Evolutionary conservation across 352 stramenopile species (phyloP), one percentile per base, ranked within the genome.

Genomic region (Stramenopiles sp.): DNA sequence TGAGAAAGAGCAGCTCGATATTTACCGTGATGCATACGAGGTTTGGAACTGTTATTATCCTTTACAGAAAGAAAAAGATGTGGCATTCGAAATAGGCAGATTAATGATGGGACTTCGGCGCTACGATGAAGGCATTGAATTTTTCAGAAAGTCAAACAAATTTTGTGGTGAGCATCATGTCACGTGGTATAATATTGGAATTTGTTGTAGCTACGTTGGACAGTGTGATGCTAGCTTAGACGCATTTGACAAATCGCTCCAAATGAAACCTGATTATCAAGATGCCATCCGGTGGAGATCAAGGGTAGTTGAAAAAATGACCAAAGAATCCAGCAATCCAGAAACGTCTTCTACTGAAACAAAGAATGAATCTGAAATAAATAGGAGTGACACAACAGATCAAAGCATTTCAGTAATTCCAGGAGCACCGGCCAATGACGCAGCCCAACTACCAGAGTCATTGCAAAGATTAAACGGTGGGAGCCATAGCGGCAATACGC

Each of bases 171-270:
- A 84, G n/a, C 83, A 85, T 39, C 82, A 85, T 67, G 83, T 85
- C 0, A 85, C 83, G 27, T 55, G 80, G n/a, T 83, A 85, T 67
- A 85, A 85, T 80, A 84, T 85, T 30, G 83, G 83, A 29, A 44
- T 85, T 1, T 85, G 83, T 80, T 31, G 82, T 30, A 78, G 32
- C 7, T 83, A 67, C n/a, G 39, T 83, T 22, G 82, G 82, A 7
- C 67, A 84, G 22, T 30, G 31, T 29, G 14, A 81, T 30, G 76
- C 33, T 7, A 82, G 75, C 0, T 31, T 84, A 22, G 75, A 75
- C 0, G 30, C 25, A 31, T 84, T 84, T 32, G 76, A 84, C 0
- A 14, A 30, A 30, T 80, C 76, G 29, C 32, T 84, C 0, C 14
- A 33, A 22, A n/a, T 84, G 39, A 84, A 84, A 44, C 82, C 75